A percentile compares a stretch with the other conserved stretches of the same genome.
Evolutionary conservation across 2,329 filamentous ascomycete genomes (phyloP).

Genomic region (Xylariaceae sp.): DNA sequence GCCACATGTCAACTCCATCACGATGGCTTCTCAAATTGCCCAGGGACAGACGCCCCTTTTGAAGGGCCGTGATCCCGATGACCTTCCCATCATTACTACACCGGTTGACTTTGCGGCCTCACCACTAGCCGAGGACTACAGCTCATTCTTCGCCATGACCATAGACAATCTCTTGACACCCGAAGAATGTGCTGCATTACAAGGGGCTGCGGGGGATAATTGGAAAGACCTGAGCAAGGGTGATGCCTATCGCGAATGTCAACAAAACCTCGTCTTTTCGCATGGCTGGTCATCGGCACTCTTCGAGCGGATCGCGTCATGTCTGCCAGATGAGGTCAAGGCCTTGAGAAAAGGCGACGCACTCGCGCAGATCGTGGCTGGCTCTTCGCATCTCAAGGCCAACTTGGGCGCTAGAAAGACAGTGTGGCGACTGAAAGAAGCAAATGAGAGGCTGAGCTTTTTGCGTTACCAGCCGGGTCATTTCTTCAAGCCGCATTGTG

Average conservation of each 20-base stretch:
- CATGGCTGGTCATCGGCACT: conserved; percentile 21
- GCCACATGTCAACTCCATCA: conserved; percentile 1
- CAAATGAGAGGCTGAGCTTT: conserved; percentile 59
- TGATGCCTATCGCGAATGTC: conserved; percentile 23
- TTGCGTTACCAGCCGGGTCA: conserved; percentile 56
- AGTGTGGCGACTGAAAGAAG: conserved; percentile 31
- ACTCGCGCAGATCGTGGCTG: conserved; percentile 20
- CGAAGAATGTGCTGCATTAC: conserved; percentile 20
- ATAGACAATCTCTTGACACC: conserved; percentile 25
- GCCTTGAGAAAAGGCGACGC: conserved; percentile 18
- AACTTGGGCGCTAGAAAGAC: conserved; percentile 23
- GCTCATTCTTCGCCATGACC: conserved; percentile 23
- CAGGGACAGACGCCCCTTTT: conserved; percentile 15
- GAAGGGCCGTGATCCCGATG: conserved; percentile 6
- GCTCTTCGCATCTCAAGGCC: conserved; percentile 22
- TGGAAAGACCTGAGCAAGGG: conserved; percentile 23
- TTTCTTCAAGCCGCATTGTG: conserved; percentile 48
- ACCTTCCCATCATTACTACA: conserved; percentile 10
- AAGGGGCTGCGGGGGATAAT: conserved; percentile 16
- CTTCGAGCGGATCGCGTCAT: conserved; percentile 16
- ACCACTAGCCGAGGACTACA: conserved; percentile 20
- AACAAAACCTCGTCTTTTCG: conserved; percentile 23
- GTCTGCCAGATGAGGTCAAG: conserved; percentile 21
- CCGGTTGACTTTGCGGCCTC: conserved; percentile 23
- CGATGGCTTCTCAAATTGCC: conserved; percentile 16